Evolutionary conservation across 140 eudicot genomes (phyloP), one percentile per base, ranked within the genome.

Genomic region (Stevia rebaudiana): DNA sequence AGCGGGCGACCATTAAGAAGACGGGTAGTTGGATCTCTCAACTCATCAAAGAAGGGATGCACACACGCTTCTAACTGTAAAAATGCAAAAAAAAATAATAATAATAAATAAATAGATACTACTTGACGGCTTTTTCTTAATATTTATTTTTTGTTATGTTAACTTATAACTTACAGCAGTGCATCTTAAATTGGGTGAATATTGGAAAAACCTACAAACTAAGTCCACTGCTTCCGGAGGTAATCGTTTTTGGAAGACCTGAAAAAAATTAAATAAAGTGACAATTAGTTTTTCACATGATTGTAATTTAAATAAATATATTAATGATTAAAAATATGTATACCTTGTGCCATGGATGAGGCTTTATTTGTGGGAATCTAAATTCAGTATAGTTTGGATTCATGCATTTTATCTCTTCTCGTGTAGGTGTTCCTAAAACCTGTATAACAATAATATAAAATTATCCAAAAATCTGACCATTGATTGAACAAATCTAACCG

Each of bases 181-280:
- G 88, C 97, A 90, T 56, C 95, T 72, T 61, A 90, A 80, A 77
- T 90, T 81, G 19, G 97, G 97, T 30, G 95, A 90, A 70, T 90
- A 90, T 82, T 90, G 97, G 66, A 90, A 90, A 84, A 90, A 90
- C 77, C 94, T 84, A 63, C 97, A 90, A 63, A 90, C 91, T 57
- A 90, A 78, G 69, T 90, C 97, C 76, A 90, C 97, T 35, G 97
- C 97, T 79, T 90, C 97, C 6, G 97, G 95, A 65, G 97, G 97
- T 69, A 90, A 76, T 41, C 92, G 95, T 76, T 86, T 86, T 67
- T 90, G 82, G 66, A 72, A 77, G 66, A 77, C 82, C 82, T 77
- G 72, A 69, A 63, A 69, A 63, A 69, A 51, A 60, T 49, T 9
- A 60, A 60, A 71, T 1, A 52, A 63, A 24, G 10, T 24, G 3